phyloP scores from a whole-genome alignment of 2,329 filamentous ascomycete genomes.

The Fusarium nurragi region DNA sequence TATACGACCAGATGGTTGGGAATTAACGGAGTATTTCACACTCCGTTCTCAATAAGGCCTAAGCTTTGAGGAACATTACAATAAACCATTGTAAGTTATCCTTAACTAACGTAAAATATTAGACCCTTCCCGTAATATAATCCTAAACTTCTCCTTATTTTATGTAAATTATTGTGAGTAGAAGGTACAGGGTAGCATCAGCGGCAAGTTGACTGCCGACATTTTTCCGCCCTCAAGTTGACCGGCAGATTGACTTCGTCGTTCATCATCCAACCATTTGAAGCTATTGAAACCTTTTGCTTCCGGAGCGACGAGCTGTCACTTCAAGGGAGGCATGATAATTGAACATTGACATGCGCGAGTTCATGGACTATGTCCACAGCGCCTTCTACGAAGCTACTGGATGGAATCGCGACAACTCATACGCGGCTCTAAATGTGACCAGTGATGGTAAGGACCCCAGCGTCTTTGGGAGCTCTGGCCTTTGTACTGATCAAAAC shows the following conservation, averaged over 20 bases:
- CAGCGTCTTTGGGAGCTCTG: background rate
- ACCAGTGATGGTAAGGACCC: slow-evolving; percentile 74
- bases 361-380: slow-evolving; percentile 98
- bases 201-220: slow-evolving; percentile 8
- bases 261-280: background rate
- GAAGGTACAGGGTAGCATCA: slow-evolving; percentile 15
- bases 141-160: background rate
- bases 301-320: slow-evolving; percentile 29
- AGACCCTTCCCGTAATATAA: too few relatives aligned
- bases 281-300: background rate
- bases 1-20: too few relatives aligned
- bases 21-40: too few relatives aligned
- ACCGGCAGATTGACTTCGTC: slow-evolving; percentile 1
- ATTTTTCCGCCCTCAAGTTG: slow-evolving; percentile 15
- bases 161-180: background rate
- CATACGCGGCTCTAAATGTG: slow-evolving; percentile 85
- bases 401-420: slow-evolving; percentile 91
- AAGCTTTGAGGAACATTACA: too few relatives aligned
- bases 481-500: slow-evolving; percentile 30
- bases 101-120: background rate
- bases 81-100: too few relatives aligned
- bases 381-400: slow-evolving; percentile 87
- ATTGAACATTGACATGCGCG: slow-evolving; percentile 72
- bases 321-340: slow-evolving; percentile 43
- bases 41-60: too few relatives aligned